Evolutionary conservation across 495 filamentous ascomycete genomes (phyloP), one percentile per base, ranked within the genome.

Genomic region (Penicillium maclennaniae): DNA sequence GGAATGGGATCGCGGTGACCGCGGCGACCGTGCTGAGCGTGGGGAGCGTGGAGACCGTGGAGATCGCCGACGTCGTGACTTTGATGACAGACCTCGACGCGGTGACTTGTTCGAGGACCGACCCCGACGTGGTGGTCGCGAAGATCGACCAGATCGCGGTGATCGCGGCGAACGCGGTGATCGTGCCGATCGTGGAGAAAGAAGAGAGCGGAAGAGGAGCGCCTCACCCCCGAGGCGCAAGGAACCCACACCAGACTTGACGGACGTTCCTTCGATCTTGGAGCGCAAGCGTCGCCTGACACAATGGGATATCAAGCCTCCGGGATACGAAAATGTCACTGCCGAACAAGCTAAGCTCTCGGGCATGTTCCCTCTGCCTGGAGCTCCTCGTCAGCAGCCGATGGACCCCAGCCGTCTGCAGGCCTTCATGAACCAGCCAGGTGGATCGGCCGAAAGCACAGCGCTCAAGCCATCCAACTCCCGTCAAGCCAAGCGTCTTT

Each of bases 231-330:
- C 87, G 9, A 82, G 87, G 4, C 93, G 92, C 74, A 93, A 93
- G 79, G 93, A 97, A 69, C 88, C 92, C 20, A 97, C 93, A 0
- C 95, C 93, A 21, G 95, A 99, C 71, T 76, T 99, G 67, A 96
- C 92, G 53, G 85, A 95, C 61, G 75, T 90, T 52, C 74, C 84
- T 23, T 82, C 89, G 8, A 76, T 99, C 47, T 75, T 88, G 47
- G 83, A 90, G 59, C 85, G 92, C 50, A 91, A 89, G 78, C 85
- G 93, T 59, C 85, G 93, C 48, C 72, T 97, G 76, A 97, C 91
- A 26, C 95, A 97, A 69, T 99, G 93, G 93, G 93, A 99, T 68
- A 96, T 99, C 69, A 99, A 97, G 75, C 93, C 93, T 12, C 89
- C 90, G 19, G 92, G 93, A 26, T 99, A 99, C 63, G 93, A 97